Evolutionary conservation across 2,329 filamentous ascomycete genomes (phyloP), one percentile per base, ranked within the genome.

Genomic region (Sporothrix pseudoabietina): DNA sequence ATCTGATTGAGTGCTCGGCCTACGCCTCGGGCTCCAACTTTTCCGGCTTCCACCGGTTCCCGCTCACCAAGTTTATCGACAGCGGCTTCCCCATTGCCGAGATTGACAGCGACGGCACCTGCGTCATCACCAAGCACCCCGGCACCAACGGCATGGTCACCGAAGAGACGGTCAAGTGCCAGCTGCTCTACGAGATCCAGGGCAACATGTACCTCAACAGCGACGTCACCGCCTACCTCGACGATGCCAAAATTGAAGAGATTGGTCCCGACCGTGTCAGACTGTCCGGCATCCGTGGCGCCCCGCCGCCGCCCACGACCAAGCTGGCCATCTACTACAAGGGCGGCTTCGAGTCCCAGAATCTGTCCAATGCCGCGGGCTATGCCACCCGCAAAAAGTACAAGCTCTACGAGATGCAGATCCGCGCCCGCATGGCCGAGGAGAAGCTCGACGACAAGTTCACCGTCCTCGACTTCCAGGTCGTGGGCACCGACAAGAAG

Each of bases 1-100:
- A 88, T 77, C 77, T 88, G 6, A 87, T 88, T 55, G 87, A 88
- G 76, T 88, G 86, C 76, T 83, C 82, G 0, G 81, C 84, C 0
- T 89, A 89, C 71, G 85, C 85, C 2, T 86, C 85, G 0, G 87
- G 87, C 0, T 84, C 80, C 0, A 88, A 89, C 75, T 89, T 87
- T 74, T 82, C 86, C 0, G 87, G 86, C 0, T 87, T 85, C 74
- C 73, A 84, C 0, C 82, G 85, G 30, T 74, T 77, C 68, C 76
- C 73, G 72, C 54, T 74, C 7, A 49, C 71, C 4, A 78, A 78
- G 14, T 78, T 80, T 0, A 77, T 81, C 10, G 77, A 80, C n/a
- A 75, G 81, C 10, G 80, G 79, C 0, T 82, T 80, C 44, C 82
- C 81, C 0, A 81, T 84, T n/a, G 81, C 81, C 4, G 82, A 83